A percentile compares a stretch with the other conserved stretches of the same genome.
Evolutionary conservation across 306 rosid species (phyloP).

Genomic region (Sesbania bispinosa): DNA sequence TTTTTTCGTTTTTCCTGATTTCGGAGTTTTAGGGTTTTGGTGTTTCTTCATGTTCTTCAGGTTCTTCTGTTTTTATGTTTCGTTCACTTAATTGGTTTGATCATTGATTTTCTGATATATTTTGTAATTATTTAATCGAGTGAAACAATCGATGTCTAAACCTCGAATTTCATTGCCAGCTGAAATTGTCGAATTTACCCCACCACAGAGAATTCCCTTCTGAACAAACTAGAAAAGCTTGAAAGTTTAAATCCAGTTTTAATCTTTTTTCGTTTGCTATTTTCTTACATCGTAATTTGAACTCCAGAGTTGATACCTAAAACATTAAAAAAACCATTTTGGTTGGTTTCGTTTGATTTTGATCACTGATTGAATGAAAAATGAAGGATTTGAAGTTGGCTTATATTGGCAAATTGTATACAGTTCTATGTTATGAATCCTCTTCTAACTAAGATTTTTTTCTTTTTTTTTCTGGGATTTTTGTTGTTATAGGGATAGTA

Average conservation of each 20-base stretch:
- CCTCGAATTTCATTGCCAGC: background rate
- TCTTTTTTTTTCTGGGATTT: background rate
- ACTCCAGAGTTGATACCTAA: background rate
- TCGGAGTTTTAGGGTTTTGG: conserved; percentile 44
- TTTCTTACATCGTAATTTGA: background rate
- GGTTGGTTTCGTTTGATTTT: background rate
- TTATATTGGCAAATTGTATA: background rate
- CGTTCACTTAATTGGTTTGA: background rate
- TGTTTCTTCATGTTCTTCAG: too few relatives aligned
- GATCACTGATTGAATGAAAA: background rate
- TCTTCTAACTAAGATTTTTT: too few relatives aligned
- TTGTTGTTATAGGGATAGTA: conserved; percentile 38
- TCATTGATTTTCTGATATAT: background rate
- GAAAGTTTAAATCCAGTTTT: background rate
- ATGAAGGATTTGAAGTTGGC: conserved; percentile 18
- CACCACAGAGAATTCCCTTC: background rate
- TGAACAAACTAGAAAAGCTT: background rate
- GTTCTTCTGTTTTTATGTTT: conserved; percentile 3
- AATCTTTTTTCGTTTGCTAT: background rate
- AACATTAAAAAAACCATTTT: background rate
- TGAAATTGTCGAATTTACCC: too few relatives aligned
- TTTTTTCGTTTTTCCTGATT: background rate
- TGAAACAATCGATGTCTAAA: background rate
- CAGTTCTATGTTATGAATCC: conserved; percentile 14
- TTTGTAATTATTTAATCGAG: background rate